phyloP scores from a whole-genome alignment of 352 stramenopile species.

The Globisporangium rhizosaccharum region DNA sequence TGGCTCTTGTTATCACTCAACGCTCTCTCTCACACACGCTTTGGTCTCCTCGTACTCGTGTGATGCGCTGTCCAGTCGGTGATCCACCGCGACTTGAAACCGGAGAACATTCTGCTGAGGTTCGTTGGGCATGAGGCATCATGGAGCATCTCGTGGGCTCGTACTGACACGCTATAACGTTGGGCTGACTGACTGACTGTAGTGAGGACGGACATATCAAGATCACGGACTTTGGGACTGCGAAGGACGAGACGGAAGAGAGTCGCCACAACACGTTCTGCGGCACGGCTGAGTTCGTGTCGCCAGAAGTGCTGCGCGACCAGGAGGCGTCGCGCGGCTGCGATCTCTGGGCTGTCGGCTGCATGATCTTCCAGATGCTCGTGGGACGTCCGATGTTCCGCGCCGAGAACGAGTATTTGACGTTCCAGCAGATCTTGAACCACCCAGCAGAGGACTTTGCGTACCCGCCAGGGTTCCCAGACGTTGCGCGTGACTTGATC shows the following conservation, averaged over 20 bases:
- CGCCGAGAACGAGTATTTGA: conserved; percentile 88
- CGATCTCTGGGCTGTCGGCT: conserved; percentile 89
- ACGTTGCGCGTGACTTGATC: conserved; percentile 65
- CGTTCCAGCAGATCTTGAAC: conserved; percentile 88
- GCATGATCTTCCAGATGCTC: conserved; percentile 90
- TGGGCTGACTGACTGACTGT: not conserved
- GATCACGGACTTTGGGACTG: conserved; percentile 88
- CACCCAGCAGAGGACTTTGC: conserved; percentile 74
- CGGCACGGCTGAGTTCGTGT: conserved; percentile 91
- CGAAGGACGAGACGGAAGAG: conserved; percentile 79
- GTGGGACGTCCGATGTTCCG: conserved; percentile 81
- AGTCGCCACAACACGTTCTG: conserved; percentile 86
- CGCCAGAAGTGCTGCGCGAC: conserved; percentile 86
- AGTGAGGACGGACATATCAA: conserved; percentile 84
- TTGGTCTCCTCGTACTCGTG: not conserved
- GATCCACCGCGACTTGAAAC: conserved; percentile 95
- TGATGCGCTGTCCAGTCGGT: conserved; percentile 46
- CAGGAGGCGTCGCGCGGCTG: conserved; percentile 75
- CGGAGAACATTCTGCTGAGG: conserved; percentile 86
- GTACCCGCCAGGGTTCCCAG: conserved; percentile 56
- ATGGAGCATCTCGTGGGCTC: too few relatives aligned
- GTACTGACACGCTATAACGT: not conserved
- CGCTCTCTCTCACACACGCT: not conserved
- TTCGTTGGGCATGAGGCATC: not conserved
- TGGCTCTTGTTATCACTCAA: not conserved